These are phyloP conservation scores for Aspergillus mulundensis DNA, from an alignment of 495 filamentous ascomycete species.

Conservation along the genomic window DNA sequence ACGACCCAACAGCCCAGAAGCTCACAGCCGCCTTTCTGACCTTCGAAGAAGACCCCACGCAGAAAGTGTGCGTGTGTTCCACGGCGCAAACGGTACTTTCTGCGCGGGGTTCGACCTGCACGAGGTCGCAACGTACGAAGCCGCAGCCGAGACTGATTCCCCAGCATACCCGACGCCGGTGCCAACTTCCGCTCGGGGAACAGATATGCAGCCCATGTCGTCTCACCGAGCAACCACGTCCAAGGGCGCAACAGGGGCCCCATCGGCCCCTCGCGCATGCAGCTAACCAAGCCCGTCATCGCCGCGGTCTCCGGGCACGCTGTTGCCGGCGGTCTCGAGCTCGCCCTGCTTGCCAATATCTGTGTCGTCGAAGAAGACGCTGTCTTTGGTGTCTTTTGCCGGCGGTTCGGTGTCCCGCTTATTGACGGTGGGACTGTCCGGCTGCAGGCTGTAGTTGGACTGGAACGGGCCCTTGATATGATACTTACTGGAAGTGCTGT, in stretches of 20 bases:
- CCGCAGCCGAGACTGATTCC: background rate
- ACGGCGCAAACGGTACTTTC: conserved; percentile 34
- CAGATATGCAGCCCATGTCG: background rate
- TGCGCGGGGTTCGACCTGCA: conserved; percentile 47
- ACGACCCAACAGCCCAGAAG: conserved; percentile 32
- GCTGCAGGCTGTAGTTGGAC: conserved; percentile 43
- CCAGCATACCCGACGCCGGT: too few relatives aligned
- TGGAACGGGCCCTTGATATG: conserved; percentile 48
- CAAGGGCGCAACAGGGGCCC: conserved; percentile 31
- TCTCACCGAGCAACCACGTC: conserved; percentile 15
- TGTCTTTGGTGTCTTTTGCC: conserved; percentile 47
- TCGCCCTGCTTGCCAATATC: conserved; percentile 44
- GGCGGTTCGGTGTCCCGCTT: conserved; percentile 46
- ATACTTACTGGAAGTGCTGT: conserved; percentile 47
- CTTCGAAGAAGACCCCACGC: conserved; percentile 40
- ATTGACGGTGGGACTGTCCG: conserved; percentile 49
- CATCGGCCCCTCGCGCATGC: conserved; percentile 44
- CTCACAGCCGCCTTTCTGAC: conserved; percentile 36
- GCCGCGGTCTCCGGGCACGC: conserved; percentile 44
- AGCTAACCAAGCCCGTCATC: conserved; percentile 39
- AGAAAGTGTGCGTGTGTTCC: conserved; percentile 46
- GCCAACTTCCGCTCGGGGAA: too few relatives aligned
- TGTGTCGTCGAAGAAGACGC: conserved; percentile 46
- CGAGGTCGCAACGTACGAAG: conserved; percentile 22
- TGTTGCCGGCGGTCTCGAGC: conserved; percentile 46